phyloP scores from a whole-genome alignment of 2,329 filamentous ascomycete genomes.

The Penicillium sp. region DNA sequence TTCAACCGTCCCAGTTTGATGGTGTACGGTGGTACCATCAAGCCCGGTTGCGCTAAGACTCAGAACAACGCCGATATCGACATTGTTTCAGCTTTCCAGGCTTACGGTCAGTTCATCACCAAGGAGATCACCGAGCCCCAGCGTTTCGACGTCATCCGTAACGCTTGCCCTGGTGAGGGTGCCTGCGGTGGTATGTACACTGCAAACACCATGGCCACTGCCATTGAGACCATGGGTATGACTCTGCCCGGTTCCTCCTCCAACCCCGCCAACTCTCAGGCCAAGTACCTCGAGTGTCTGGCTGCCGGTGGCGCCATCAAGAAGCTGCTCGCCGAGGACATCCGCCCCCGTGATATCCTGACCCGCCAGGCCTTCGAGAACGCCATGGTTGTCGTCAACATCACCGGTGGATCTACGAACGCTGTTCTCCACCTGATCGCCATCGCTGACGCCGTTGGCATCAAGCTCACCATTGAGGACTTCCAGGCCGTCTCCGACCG shows the following conservation, averaged over 20 bases:
- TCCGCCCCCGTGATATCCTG: slow-evolving; percentile 76
- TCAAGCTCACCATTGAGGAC: slow-evolving; percentile 83
- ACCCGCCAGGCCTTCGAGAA: slow-evolving; percentile 82
- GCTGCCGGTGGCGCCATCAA: slow-evolving; percentile 74
- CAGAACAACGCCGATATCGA: slow-evolving; percentile 79
- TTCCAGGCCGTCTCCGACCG: slow-evolving; percentile 82
- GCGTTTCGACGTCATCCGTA: slow-evolving; percentile 90
- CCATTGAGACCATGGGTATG: slow-evolving; percentile 74
- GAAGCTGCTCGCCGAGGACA: slow-evolving; percentile 74
- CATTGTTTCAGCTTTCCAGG: slow-evolving; percentile 97
- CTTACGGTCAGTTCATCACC: slow-evolving; percentile 91
- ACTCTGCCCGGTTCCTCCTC: slow-evolving; percentile 82
- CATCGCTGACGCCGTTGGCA: slow-evolving; percentile 78
- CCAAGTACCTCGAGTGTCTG: slow-evolving; percentile 74
- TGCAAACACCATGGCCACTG: slow-evolving; percentile 76
- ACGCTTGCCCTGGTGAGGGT: slow-evolving; percentile 84
- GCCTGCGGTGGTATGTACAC: slow-evolving; percentile 89
- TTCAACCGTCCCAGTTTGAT: slow-evolving; percentile 94
- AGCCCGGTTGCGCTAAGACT: slow-evolving; percentile 79
- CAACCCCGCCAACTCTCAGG: slow-evolving; percentile 73
- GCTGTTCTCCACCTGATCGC: slow-evolving; percentile 84
- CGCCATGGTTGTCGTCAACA: slow-evolving; percentile 81
- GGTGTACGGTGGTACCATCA: slow-evolving; percentile 96
- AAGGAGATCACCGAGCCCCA: slow-evolving; percentile 90
- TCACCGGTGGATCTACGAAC: slow-evolving; percentile 84